Percentiles rank a stretch among this genome's conserved stretches.
These are phyloP conservation scores for Schizosaccharomyces pombe DNA, from an alignment of 805 yeast species.

Conservation along the genomic window DNA sequence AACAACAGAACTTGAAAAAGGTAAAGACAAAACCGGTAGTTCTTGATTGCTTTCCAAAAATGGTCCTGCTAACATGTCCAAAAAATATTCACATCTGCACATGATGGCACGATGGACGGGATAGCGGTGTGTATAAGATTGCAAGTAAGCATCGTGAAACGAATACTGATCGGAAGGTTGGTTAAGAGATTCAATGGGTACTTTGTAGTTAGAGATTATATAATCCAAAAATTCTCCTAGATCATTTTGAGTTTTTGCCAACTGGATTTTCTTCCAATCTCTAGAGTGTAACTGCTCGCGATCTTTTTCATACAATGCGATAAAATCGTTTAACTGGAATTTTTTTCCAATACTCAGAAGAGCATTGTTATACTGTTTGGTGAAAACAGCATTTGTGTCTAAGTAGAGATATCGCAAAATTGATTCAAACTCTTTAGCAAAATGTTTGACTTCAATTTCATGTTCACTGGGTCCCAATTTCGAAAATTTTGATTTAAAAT, in stretches of 20 bases:
- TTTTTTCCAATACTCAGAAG: not conserved
- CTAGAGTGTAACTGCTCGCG: not conserved
- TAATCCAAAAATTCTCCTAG: not conserved
- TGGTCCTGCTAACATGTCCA: constrained; percentile 34
- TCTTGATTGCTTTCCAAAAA: constrained; percentile 18
- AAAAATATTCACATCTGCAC: constrained; percentile 38
- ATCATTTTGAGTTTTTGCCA: not conserved
- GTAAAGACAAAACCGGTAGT: not conserved
- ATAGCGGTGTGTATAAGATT: constrained; percentile 17
- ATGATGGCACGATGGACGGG: constrained; percentile 45
- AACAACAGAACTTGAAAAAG: not conserved
- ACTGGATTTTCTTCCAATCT: not conserved
- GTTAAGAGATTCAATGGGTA: not conserved
- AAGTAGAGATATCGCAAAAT: not conserved
- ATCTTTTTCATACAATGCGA: not conserved
- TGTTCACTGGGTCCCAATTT: no score
- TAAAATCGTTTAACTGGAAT: not conserved
- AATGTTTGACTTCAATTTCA: not conserved
- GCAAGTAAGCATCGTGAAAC: not conserved
- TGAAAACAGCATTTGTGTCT: not conserved
- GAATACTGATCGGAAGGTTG: not conserved
- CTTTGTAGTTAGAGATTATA: not conserved
- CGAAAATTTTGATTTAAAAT: constrained; percentile 11
- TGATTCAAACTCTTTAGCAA: not conserved
- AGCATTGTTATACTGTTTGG: not conserved